Evolutionary conservation across 2,329 filamentous ascomycete genomes (phyloP), one percentile per base, ranked within the genome.

Genomic region (Aspergillus terreus): DNA sequence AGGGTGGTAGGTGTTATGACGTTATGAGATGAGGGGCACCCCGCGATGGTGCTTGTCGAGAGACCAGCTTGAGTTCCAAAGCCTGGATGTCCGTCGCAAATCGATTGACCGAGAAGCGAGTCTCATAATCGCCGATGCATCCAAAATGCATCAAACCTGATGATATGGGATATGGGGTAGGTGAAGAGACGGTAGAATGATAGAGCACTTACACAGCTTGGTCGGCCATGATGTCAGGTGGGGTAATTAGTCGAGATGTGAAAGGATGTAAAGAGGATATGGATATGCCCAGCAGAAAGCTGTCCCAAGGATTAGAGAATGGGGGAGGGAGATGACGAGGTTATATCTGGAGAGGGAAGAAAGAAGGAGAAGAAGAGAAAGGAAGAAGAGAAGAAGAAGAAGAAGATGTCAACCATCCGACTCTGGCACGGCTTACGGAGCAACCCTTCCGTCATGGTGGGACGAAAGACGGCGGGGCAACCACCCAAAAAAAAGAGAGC

Each of bases 201-300:
- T 25, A 47, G 40, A 51, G 51, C 51, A 75, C 73, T 75, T 69
- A 75, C 73, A 74, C 70, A 70, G 71, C 73, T 58, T 74, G 61
- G 52, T 71, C 69, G 60, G 71, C 68, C 73, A 75, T 76, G 59
- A 63, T 72, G 65, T 58, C 54, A 57, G 52, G 50, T 42, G 48
- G 48, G 51, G 50, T 19, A 19, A 17, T 12, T 15, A 56, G 38
- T 41, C 41, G 46, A 47, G 10, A 23, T 50, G 33, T 27, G 33
- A 45, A 51, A 41, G 46, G 42, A 45, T 47, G 46, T 46, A 44
- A 45, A 52, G 48, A 51, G 53, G 54, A 50, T 53, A 54, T 47
- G 53, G 54, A 50, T 53, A 54, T 47, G 44, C 51, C 56, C 52
- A 56, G 46, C 48, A 41, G 50, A 52, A 44, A 40, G 51, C 52